These are phyloP conservation scores for Fonsecaea pugnacius DNA, from an alignment of 2,329 filamentous ascomycete species.

Conservation along the genomic window DNA sequence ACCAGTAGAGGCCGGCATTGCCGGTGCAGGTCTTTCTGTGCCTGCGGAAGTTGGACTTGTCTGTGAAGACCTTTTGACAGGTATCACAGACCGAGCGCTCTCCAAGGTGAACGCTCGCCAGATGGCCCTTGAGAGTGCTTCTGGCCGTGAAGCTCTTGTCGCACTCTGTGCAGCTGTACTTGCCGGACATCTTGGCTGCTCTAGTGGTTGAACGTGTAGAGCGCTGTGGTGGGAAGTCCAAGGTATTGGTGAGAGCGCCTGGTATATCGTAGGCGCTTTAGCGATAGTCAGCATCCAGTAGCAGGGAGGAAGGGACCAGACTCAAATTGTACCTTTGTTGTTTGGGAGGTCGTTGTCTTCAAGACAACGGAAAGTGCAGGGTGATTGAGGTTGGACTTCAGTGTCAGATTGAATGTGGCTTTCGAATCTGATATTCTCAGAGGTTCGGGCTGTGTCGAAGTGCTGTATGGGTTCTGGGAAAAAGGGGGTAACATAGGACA, in stretches of 20 bases:
- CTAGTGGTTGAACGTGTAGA: neutral
- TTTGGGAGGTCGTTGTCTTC: neutral
- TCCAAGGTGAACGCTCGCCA: neutral
- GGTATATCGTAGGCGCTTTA: neutral
- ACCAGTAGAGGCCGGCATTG: neutral
- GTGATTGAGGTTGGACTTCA: neutral
- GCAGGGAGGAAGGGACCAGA: neutral
- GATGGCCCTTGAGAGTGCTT: slow-evolving; percentile 1
- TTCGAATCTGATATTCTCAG: neutral
- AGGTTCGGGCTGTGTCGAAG: slow-evolving; percentile 2
- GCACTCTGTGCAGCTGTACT: neutral
- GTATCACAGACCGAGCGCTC: neutral
- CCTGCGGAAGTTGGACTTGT: slow-evolving; percentile 1
- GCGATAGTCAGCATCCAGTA: neutral
- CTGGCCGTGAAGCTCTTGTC: slow-evolving; percentile 1
- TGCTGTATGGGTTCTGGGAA: neutral
- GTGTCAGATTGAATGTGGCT: slow-evolving; percentile 7
- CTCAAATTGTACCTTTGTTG: neutral
- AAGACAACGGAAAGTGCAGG: neutral
- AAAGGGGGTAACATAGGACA: neutral
- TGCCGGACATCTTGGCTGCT: neutral
- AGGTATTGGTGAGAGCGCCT: neutral
- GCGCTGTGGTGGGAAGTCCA: neutral
- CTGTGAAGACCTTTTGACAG: neutral
- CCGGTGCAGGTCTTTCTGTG: neutral